Evolutionary conservation across 306 rosid species (phyloP).

Genomic region (Castanea mollissima): DNA sequence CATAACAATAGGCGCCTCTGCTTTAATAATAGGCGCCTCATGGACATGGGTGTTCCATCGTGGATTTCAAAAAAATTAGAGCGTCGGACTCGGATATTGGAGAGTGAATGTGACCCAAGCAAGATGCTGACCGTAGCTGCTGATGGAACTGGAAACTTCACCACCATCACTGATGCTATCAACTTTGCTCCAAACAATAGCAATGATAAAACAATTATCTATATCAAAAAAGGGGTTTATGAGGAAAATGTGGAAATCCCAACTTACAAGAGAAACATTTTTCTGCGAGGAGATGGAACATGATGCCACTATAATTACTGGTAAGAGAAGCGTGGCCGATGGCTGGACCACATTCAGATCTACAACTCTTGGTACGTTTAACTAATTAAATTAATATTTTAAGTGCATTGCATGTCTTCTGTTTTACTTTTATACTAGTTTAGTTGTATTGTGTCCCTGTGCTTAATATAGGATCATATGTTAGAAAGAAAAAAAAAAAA

Average conservation of each 20-base stretch:
- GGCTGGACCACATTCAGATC: slow-evolving; percentile 85
- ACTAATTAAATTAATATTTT: background rate
- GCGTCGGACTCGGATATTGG: slow-evolving; percentile 11
- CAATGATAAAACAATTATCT: slow-evolving; percentile 48
- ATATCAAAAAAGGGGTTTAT: slow-evolving; percentile 57
- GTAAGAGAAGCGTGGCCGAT: slow-evolving; percentile 46
- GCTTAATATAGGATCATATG: too few relatives aligned
- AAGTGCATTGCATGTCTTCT: background rate
- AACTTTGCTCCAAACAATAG: slow-evolving; percentile 68
- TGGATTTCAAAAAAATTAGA: too few relatives aligned
- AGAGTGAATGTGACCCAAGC: slow-evolving; percentile 30
- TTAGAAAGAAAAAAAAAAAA: too few relatives aligned
- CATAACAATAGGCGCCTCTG: background rate
- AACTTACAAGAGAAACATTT: slow-evolving; percentile 57
- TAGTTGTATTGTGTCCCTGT: too few relatives aligned
- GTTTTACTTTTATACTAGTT: too few relatives aligned
- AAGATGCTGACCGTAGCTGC: slow-evolving; percentile 56
- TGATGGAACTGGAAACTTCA: slow-evolving; percentile 74
- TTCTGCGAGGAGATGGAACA: slow-evolving; percentile 79
- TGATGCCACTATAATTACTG: slow-evolving; percentile 54
- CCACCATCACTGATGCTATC: slow-evolving; percentile 61
- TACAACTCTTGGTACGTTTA: slow-evolving; percentile 58
- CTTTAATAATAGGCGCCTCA: slow-evolving; percentile 36
- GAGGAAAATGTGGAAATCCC: slow-evolving; percentile 71
- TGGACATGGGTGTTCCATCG: slow-evolving; percentile 14